These are phyloP conservation scores for Clarireedia sp. DNA, from an alignment of 2,329 filamentous ascomycete genomes.

Conservation along the genomic window DNA sequence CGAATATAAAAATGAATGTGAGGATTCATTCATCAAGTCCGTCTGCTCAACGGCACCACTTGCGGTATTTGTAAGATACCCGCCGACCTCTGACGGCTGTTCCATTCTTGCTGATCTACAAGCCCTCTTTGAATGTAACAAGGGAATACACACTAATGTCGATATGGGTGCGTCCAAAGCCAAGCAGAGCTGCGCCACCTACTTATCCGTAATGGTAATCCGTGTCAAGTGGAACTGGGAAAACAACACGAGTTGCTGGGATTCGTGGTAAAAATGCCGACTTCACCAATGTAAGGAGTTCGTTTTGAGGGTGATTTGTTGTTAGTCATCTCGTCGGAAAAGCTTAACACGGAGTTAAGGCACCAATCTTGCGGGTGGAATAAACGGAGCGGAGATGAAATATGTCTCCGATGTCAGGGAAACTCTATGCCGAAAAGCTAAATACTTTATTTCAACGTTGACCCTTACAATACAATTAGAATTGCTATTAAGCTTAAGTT, in stretches of 20 bases:
- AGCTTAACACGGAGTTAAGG: no score
- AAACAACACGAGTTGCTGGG: not conserved
- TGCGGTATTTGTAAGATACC: not conserved
- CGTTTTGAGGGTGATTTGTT: not conserved
- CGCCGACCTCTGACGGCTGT: not conserved
- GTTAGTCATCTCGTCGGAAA: no score
- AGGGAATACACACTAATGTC: no score
- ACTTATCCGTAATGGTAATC: not conserved
- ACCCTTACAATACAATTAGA: no score
- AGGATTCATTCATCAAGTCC: no score
- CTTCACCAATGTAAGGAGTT: no score
- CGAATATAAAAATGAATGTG: not conserved
- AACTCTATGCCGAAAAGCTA: no score
- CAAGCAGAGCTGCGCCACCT: slow-evolving; percentile 3
- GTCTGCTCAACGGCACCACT: not conserved
- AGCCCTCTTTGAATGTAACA: not conserved
- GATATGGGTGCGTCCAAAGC: not conserved
- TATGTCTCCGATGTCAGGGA: no score
- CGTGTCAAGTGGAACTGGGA: not conserved
- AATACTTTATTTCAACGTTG: no score
- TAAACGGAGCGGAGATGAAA: no score
- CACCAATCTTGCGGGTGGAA: no score
- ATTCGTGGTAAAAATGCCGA: not conserved
- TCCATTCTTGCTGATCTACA: not conserved
- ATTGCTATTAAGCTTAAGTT: no score